Evolutionary conservation across 2,329 filamentous ascomycete species (phyloP).

Genomic region (Falciphora oryzae): DNA sequence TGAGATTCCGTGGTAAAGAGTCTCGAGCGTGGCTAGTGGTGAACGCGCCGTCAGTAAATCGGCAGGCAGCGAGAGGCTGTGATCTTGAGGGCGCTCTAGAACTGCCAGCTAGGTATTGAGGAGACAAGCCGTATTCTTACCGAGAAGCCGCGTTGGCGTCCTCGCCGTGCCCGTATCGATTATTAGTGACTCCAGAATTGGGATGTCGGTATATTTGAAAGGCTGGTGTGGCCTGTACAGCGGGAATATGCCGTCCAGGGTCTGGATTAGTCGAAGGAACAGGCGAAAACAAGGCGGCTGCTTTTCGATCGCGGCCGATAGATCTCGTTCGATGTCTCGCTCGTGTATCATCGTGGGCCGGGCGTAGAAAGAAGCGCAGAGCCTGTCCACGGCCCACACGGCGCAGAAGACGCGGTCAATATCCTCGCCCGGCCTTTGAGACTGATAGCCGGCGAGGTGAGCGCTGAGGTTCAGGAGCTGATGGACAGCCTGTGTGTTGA

Average conservation of each 20-base stretch:
- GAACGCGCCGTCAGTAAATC: constrained; percentile 17
- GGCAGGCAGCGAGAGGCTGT: background rate
- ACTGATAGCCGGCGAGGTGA: constrained; percentile 37
- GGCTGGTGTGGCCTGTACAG: constrained; percentile 53
- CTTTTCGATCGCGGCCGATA: constrained; percentile 43
- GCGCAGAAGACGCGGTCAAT: constrained; percentile 49
- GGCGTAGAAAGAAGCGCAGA: constrained; percentile 55
- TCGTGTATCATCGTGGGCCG: constrained; percentile 56
- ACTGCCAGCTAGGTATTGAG: too few relatives aligned
- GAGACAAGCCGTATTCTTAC: constrained; percentile 24
- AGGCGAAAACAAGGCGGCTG: constrained; percentile 52
- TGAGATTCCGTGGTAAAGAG: constrained; percentile 58
- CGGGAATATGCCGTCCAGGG: constrained; percentile 54
- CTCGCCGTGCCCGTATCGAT: constrained; percentile 46
- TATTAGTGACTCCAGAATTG: constrained; percentile 52
- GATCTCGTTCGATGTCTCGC: constrained; percentile 49
- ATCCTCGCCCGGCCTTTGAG: constrained; percentile 31
- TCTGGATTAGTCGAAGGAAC: constrained; percentile 46
- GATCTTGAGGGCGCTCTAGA: background rate
- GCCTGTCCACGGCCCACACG: constrained; percentile 55
- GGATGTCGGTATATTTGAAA: constrained; percentile 44
- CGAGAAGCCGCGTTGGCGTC: constrained; percentile 42
- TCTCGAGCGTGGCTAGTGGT: constrained; percentile 49
- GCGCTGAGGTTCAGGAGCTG: constrained; percentile 52
- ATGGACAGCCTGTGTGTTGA: constrained; percentile 49